phyloP scores from a whole-genome alignment of 805 yeast species.

The Lipomyces spencermartinsiae region DNA sequence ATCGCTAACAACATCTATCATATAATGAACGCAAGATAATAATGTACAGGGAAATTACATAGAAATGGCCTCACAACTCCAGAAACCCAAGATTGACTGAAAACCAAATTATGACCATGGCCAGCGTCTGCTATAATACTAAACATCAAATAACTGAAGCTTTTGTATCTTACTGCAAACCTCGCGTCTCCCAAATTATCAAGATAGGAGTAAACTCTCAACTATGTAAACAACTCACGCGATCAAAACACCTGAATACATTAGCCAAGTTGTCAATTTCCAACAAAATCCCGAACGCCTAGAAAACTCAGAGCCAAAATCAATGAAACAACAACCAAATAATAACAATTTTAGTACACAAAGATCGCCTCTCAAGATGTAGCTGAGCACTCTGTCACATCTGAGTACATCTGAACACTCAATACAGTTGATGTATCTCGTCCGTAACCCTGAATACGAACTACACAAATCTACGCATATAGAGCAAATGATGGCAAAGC shows the following conservation, averaged over 20 bases:
- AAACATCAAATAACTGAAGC: not conserved
- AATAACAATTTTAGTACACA: not conserved
- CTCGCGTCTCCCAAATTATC: not conserved
- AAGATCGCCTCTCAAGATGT: not conserved
- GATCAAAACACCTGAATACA: slow-evolving; percentile 10
- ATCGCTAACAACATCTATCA: not conserved
- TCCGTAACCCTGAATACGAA: not conserved
- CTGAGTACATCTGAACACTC: not conserved
- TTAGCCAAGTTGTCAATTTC: not conserved
- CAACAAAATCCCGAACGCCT: not conserved
- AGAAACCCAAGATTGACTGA: not conserved
- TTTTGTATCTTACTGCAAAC: not conserved
- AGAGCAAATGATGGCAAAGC: slow-evolving; percentile 28
- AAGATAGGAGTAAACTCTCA: not conserved
- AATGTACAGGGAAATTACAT: not conserved
- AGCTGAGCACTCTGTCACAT: not conserved
- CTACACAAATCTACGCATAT: slow-evolving; percentile 16
- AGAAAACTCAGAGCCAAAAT: not conserved
- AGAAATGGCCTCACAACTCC: not conserved
- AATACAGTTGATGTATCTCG: not conserved
- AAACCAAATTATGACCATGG: not conserved
- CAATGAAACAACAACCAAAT: not conserved
- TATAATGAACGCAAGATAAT: not conserved
- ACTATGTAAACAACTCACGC: not conserved
- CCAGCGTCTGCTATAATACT: not conserved